Base-by-base conservation (phyloP, 495 filamentous ascomycete genomes). In the Neurospora africana region DNA sequence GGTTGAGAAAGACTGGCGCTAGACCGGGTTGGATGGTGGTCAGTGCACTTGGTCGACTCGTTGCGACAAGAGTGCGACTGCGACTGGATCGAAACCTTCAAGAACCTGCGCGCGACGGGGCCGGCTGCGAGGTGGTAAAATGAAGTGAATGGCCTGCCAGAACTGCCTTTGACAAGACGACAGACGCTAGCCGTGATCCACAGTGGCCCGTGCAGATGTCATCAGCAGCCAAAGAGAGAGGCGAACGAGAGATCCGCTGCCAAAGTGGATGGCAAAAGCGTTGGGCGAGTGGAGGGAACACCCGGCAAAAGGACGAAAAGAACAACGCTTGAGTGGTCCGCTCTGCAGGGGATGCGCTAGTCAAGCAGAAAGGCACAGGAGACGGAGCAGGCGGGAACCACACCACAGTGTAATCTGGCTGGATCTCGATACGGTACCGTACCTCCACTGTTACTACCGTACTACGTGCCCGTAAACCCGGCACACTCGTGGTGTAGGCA, bases 31-130 rank as follows among this genome's bases (percentile, higher is more conserved):
- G 74, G 74, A 65, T 71, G 40, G 71, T 71, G 40, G 71, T 38
- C 36, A 73, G 67, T 68, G 43, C 70, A 58, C 68, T 67, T 65
- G 69, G 69, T 47, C 36, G 39, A 33, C 21, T 38, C 47, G 53
- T 72, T 76, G 75, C 71, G 73, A 73, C 75, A 68, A 76, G 73
- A 69, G 36, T 27, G 47, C 23, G 35, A 68, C 35, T 68, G 30
- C 47, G 36, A 68, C 53, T 44, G 35, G 69, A 44, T 44, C 39
- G 69, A 61, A 61, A 61, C 53, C 27, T 65, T 19, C 53, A 65
- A n/a, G n/a, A 65, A 33, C 53, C 53, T 65, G 53, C 53, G 53
- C 53, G 53, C 53, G 53, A 65, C 27, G 53, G 53, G 53, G 53
- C 53, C 53, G 53, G 53, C 27, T 65, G 53, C 15, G 27, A 19